phyloP scores from a whole-genome alignment of 371 early-diverging fungal species.

The Thermomucor indicae-seudaticae region DNA sequence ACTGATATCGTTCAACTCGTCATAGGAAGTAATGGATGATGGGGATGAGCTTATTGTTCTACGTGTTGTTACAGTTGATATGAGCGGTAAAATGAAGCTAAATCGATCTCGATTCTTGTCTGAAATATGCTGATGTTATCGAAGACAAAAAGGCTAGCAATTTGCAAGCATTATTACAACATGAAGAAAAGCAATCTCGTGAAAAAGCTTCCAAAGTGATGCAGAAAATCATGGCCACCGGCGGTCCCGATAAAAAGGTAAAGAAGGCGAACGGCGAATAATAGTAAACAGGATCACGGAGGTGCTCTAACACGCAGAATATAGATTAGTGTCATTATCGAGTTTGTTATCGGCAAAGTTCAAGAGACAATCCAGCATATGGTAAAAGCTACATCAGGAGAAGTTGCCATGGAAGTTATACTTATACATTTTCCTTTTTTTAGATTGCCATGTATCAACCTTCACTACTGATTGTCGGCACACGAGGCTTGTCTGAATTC shows the following conservation, averaged over 20 bases:
- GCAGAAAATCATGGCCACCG: constrained; percentile 37
- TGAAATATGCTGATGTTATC: no score
- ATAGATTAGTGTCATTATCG: constrained; percentile 54
- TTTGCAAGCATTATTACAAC: constrained; percentile 33
- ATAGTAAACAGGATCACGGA: no score
- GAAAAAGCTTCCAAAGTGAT: constrained; percentile 49
- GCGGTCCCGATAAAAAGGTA: constrained; percentile 24
- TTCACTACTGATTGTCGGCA: constrained; percentile 55
- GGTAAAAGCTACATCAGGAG: constrained; percentile 24
- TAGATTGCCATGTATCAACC: constrained; percentile 58
- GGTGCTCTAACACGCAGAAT: no score
- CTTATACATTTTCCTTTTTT: not conserved
- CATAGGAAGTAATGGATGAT: constrained; percentile 54
- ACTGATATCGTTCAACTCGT: not conserved
- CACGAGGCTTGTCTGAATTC: constrained; percentile 52
- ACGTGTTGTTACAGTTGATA: constrained; percentile 42
- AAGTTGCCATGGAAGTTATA: not conserved
- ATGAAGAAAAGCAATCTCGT: constrained; percentile 44
- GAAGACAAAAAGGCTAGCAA: constrained; percentile 41
- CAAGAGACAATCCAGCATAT: constrained; percentile 59
- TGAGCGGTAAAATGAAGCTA: constrained; percentile 27
- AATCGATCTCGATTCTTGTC: no score
- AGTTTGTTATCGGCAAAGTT: constrained; percentile 59
- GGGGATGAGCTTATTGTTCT: constrained; percentile 58
- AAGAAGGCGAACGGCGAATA: not conserved